Percentiles rank a stretch among this genome's conserved stretches.
Evolutionary conservation across 768 basidiomycete species (phyloP).

Genomic region (Tylopilus cervinicoccineus): DNA sequence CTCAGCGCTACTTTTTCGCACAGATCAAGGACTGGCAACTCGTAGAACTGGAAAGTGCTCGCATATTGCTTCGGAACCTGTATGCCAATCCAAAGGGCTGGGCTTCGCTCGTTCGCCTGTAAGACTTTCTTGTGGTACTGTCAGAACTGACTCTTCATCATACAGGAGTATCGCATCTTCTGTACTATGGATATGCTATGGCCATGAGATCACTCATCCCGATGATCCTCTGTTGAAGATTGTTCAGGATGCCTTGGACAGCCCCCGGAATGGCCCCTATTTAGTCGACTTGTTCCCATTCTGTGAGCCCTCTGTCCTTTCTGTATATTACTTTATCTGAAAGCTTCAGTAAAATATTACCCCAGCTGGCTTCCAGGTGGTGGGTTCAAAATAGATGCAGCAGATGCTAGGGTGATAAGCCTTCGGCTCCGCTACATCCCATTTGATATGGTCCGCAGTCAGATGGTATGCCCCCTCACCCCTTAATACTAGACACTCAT

Average conservation of each 20-base stretch:
- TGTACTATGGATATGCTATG: slow-evolving; percentile 3
- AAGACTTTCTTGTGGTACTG: neutral
- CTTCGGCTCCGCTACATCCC: slow-evolving; percentile 1
- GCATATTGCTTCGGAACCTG: slow-evolving; percentile 1
- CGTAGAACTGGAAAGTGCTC: slow-evolving; percentile 7
- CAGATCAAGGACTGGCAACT: slow-evolving; percentile 14
- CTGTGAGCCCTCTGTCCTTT: neutral
- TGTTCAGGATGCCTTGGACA: slow-evolving; percentile 2
- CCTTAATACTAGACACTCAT: neutral
- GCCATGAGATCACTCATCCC: slow-evolving; percentile 1
- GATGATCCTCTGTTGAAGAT: slow-evolving; percentile 6
- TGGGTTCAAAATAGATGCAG: slow-evolving; percentile 7
- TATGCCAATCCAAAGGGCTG: neutral
- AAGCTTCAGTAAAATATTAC: slow-evolving; percentile 8
- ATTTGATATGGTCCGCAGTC: slow-evolving; percentile 6
- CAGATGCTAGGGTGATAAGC: neutral
- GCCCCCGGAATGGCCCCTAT: slow-evolving; percentile 1
- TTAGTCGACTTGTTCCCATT: slow-evolving; percentile 9
- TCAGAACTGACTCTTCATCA: neutral
- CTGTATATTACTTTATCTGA: neutral
- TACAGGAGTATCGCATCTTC: slow-evolving; percentile 1
- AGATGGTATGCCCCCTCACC: slow-evolving; percentile 3
- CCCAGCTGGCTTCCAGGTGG: slow-evolving; percentile 16
- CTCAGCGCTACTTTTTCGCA: slow-evolving; percentile 10
- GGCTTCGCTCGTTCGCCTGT: slow-evolving; percentile 3